Percentiles rank a stretch among this genome's conserved stretches.
These are phyloP conservation scores for Linaria vulgaris DNA, from an alignment of 257 asterid genomes.

Conservation along the genomic window DNA sequence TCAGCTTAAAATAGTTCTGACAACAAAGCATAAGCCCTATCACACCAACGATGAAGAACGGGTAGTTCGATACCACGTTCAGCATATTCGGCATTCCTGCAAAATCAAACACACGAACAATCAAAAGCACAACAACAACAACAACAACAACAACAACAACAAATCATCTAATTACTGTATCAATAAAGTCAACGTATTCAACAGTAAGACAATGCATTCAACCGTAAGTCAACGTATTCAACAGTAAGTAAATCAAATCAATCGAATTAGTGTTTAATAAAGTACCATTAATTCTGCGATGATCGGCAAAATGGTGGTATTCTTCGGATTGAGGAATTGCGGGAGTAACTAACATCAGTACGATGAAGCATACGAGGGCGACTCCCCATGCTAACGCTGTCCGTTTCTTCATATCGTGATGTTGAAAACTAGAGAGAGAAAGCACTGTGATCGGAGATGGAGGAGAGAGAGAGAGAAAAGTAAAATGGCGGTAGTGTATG, in stretches of 20 bases:
- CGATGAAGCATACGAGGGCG: conserved; percentile 69
- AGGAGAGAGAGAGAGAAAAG: no score
- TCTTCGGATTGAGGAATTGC: conserved; percentile 88
- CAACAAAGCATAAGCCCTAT: conserved; percentile 83
- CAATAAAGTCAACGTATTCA: background rate
- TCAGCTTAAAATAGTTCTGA: conserved; percentile 81
- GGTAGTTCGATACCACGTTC: conserved; percentile 89
- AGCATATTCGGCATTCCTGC: conserved; percentile 91
- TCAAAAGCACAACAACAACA: background rate
- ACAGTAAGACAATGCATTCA: no score
- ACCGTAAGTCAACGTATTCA: background rate
- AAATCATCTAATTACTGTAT: no score
- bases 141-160: no score
- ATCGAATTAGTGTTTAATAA: background rate
- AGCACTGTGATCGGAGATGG: no score
- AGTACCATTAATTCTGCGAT: conserved; percentile 65
- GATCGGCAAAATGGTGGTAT: conserved; percentile 87
- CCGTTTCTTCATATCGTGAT: conserved; percentile 47
- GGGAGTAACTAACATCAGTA: conserved; percentile 82
- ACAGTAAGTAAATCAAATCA: background rate
- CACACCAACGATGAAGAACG: conserved; percentile 72
- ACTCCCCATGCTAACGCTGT: conserved; percentile 58
- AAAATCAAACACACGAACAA: conserved; percentile 23
- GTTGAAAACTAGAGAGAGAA: background rate
- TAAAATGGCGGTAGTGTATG: no score